Evolutionary conservation across 441 rosid species (phyloP).

Genomic region (Geranium incanum): DNA sequence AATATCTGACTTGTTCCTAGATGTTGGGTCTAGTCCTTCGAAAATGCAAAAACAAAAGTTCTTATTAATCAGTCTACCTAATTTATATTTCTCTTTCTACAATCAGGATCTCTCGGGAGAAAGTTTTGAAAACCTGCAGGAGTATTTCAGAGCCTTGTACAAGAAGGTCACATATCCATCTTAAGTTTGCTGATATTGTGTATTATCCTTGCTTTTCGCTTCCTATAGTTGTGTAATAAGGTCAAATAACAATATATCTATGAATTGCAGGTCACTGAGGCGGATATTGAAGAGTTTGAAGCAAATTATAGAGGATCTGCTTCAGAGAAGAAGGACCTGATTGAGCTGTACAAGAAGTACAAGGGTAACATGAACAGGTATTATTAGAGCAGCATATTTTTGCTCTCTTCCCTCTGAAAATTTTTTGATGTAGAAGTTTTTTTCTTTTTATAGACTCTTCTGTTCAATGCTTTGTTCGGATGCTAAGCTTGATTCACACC

Average conservation of each 20-base stretch:
- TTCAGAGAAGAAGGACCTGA: slow-evolving; percentile 78
- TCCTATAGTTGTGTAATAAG: background rate
- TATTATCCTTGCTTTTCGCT: slow-evolving; percentile 12
- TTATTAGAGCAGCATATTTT: background rate
- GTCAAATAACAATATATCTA: background rate
- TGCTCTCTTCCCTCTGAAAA: slow-evolving; percentile 7
- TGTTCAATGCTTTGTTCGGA: slow-evolving; percentile 90
- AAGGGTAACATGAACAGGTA: slow-evolving; percentile 81
- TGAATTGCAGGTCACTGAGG: slow-evolving; percentile 61
- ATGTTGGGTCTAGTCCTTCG: background rate
- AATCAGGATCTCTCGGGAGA: slow-evolving; percentile 79
- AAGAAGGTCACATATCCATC: slow-evolving; percentile 42
- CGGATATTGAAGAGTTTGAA: slow-evolving; percentile 80
- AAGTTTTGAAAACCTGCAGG: slow-evolving; percentile 56
- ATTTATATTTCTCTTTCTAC: slow-evolving; percentile 41
- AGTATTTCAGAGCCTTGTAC: slow-evolving; percentile 60
- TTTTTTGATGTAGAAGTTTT: slow-evolving; percentile 12
- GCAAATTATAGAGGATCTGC: slow-evolving; percentile 90
- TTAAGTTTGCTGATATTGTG: slow-evolving; percentile 6
- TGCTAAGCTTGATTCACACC: slow-evolving; percentile 85
- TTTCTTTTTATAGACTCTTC: slow-evolving; percentile 46
- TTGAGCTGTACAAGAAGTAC: slow-evolving; percentile 50
- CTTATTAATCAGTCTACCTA: background rate
- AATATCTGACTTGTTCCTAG: background rate
- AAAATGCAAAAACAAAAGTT: background rate